Percentiles rank a stretch among this genome's conserved stretches.
Evolutionary conservation across 202 grass and related monocot species (phyloP).

Genomic region (Musa balbisiana): DNA sequence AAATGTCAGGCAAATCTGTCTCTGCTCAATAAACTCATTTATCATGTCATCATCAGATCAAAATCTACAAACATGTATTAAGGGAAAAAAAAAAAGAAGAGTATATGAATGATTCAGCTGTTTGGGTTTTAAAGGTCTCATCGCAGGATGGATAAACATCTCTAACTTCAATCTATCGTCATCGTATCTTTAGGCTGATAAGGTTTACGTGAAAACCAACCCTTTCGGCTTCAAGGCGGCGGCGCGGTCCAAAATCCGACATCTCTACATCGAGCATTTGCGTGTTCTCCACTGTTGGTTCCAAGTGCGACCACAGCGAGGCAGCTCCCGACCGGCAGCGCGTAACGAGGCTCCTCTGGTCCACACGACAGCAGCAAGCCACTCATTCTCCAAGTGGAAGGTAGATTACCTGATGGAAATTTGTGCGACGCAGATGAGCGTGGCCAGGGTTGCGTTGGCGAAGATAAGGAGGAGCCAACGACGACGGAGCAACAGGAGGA

Average conservation of each 20-base stretch:
- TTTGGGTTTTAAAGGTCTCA: too few relatives aligned
- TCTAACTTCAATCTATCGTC: too few relatives aligned
- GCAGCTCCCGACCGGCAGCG: not conserved
- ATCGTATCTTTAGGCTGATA: too few relatives aligned
- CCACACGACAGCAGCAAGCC: not conserved
- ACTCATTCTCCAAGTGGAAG: not conserved
- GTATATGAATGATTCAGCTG: too few relatives aligned
- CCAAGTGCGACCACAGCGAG: not conserved
- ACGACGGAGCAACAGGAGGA: not conserved
- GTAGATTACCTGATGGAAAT: not conserved
- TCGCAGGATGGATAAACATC: too few relatives aligned
- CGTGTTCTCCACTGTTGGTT: not conserved
- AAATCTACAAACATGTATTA: too few relatives aligned
- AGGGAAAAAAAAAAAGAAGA: too few relatives aligned
- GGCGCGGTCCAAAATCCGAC: not conserved
- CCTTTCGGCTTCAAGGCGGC: not conserved
- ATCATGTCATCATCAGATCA: too few relatives aligned
- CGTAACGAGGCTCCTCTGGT: not conserved
- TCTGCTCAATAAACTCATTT: too few relatives aligned
- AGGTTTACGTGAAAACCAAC: not conserved
- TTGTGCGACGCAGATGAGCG: not conserved
- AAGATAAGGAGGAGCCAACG: not conserved
- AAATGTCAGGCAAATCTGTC: too few relatives aligned
- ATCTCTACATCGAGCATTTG: not conserved
- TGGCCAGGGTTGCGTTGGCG: not conserved